Conservation (phyloP, 2,329 filamentous ascomycete genomes). For the Aspergillus sp. region DNA sequence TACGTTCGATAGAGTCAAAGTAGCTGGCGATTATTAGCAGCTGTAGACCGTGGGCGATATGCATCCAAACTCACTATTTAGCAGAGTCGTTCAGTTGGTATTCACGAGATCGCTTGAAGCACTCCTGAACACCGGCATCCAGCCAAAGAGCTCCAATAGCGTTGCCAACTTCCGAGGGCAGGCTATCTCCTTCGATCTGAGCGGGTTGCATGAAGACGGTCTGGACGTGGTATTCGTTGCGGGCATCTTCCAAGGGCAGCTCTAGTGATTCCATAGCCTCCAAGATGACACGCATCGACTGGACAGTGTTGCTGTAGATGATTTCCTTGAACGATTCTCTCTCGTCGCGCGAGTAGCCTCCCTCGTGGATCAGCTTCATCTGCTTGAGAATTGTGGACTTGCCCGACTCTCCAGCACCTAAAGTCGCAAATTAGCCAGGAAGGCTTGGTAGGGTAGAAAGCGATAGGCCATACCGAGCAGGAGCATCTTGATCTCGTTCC, state of each 20-base stretch:
- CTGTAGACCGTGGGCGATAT: background rate
- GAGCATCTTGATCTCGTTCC: slow-evolving; percentile 99
- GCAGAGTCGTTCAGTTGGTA: slow-evolving; percentile 97
- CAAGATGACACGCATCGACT: slow-evolving; percentile 72
- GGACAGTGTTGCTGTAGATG: slow-evolving; percentile 73
- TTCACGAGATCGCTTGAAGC: slow-evolving; percentile 93
- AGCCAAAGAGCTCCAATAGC: slow-evolving; percentile 93
- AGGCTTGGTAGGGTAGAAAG: background rate
- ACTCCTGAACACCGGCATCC: slow-evolving; percentile 89
- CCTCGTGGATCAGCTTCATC: slow-evolving; percentile 99
- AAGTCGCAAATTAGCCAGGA: slow-evolving; percentile 21
- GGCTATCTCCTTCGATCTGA: slow-evolving; percentile 92
- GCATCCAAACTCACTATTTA: slow-evolving; percentile 73
- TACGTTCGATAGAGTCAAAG: slow-evolving; percentile 92
- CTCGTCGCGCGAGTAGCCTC: slow-evolving; percentile 93
- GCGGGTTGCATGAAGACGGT: slow-evolving; percentile 98
- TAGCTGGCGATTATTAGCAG: slow-evolving; percentile 64
- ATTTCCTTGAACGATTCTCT: slow-evolving; percentile 73
- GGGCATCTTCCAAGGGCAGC: slow-evolving; percentile 85
- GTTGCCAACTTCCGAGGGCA: slow-evolving; percentile 91
- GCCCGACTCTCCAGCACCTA: slow-evolving; percentile 96
- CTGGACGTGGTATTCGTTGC: slow-evolving; percentile 96
- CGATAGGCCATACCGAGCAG: slow-evolving; percentile 74
- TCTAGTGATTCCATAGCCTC: slow-evolving; percentile 71
- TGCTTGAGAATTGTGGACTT: slow-evolving; percentile 95